phyloP scores from a whole-genome alignment of 2,329 filamentous ascomycete species.

The Clarireedia paspali region DNA sequence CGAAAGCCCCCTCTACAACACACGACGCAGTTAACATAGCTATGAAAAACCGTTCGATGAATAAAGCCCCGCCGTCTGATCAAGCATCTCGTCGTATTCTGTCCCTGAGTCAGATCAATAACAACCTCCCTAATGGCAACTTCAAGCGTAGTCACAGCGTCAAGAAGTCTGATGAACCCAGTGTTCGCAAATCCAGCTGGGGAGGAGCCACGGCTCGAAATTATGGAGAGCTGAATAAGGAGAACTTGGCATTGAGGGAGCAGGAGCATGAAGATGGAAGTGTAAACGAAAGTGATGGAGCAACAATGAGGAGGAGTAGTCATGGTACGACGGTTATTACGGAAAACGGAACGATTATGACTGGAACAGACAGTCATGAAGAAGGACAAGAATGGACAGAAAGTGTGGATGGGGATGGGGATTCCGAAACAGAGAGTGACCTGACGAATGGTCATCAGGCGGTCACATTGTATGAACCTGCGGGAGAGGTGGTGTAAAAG shows the following conservation, averaged over 20 bases:
- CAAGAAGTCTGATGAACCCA: constrained; percentile 46
- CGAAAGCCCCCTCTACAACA: constrained; percentile 24
- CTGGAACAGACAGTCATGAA: constrained; percentile 23
- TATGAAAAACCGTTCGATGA: constrained; percentile 33
- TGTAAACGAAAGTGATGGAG: constrained; percentile 20
- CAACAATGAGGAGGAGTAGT: constrained; percentile 27
- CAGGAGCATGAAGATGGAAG: constrained; percentile 41
- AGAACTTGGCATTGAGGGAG: constrained; percentile 56
- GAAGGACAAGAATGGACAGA: constrained; percentile 27
- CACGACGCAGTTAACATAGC: constrained; percentile 46
- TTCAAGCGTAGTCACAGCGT: constrained; percentile 75
- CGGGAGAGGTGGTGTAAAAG: constrained; percentile 15
- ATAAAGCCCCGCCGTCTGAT: constrained; percentile 31
- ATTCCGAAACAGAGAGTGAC: constrained; percentile 10
- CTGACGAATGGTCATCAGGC: constrained; percentile 8
- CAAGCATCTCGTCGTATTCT: constrained; percentile 68
- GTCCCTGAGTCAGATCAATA: constrained; percentile 82
- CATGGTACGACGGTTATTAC: constrained; percentile 25
- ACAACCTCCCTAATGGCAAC: constrained; percentile 54
- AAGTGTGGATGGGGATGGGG: constrained; percentile 20
- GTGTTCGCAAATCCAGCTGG: constrained; percentile 63
- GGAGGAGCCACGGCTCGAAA: constrained; percentile 35
- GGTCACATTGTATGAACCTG: constrained; percentile 22
- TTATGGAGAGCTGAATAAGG: constrained; percentile 51
- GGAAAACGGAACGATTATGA: constrained; percentile 16